Evolutionary conservation across 805 yeast genomes (phyloP).

Genomic region (Wickerhamiella brachini): DNA sequence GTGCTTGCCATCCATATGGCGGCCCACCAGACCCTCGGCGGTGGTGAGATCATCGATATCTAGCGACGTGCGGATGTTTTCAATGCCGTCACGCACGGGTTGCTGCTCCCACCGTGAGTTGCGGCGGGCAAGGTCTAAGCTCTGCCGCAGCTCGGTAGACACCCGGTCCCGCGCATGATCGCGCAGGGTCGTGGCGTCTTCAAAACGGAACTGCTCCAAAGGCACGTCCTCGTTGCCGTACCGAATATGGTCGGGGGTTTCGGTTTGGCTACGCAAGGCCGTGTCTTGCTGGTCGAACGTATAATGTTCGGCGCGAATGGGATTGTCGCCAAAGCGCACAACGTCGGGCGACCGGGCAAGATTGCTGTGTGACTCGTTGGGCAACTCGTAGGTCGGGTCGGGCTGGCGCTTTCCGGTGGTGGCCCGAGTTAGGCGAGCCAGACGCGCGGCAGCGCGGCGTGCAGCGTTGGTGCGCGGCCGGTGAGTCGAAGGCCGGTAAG

Average conservation of each 20-base stretch:
- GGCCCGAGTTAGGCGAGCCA: neutral
- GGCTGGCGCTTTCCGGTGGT: constrained; percentile 1
- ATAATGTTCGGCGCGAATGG: constrained; percentile 12
- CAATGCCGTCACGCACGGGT: constrained; percentile 13
- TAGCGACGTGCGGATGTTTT: constrained; percentile 10
- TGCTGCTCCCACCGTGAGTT: constrained; percentile 18
- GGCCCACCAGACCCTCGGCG: constrained; percentile 23
- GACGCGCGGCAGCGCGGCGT: neutral
- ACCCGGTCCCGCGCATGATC: constrained; percentile 8
- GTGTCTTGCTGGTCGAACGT: constrained; percentile 7
- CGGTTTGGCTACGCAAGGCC: neutral
- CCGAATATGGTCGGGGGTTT: neutral
- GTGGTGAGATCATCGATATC: constrained; percentile 23
- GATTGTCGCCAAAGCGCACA: constrained; percentile 12
- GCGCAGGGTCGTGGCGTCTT: constrained; percentile 7
- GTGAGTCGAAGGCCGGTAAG: constrained; percentile 15
- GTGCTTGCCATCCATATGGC: neutral
- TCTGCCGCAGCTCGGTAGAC: constrained; percentile 13
- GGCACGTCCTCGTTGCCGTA: neutral
- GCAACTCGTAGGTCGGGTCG: constrained; percentile 14
- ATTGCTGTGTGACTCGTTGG: constrained; percentile 11
- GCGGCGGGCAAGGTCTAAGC: constrained; percentile 18
- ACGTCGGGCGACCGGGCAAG: constrained; percentile 16
- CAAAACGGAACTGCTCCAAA: neutral
- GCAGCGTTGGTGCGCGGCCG: neutral